A percentile compares a stretch with the other conserved stretches of the same genome.
Evolutionary conservation across 495 filamentous ascomycete genomes (phyloP).

Genomic region (Rostrohypoxylon terebratum): DNA sequence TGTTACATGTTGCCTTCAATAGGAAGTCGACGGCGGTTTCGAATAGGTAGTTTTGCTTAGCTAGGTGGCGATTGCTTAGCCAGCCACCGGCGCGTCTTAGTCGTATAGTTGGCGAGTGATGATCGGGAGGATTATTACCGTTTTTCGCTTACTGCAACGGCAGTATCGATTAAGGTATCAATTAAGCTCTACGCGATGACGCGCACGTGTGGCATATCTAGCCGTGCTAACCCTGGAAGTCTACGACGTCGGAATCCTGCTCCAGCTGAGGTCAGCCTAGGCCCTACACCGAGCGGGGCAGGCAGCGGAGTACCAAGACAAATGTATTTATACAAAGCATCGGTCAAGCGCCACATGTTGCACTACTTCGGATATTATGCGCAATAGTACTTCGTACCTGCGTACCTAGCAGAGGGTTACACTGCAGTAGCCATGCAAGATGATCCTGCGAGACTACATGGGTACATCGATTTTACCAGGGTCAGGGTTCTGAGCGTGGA

Average conservation of each 20-base stretch:
- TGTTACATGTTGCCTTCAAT: neutral
- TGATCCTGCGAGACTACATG: neutral
- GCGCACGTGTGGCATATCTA: neutral
- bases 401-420: neutral
- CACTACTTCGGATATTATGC: neutral
- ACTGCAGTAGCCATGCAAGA: neutral
- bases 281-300: neutral
- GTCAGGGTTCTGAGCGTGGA: too few relatives aligned
- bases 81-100: neutral
- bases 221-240: neutral
- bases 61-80: neutral
- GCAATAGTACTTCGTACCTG: too few relatives aligned
- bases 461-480: neutral
- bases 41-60: neutral
- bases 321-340: neutral
- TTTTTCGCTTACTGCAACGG: constrained; percentile 10
- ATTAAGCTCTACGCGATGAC: neutral
- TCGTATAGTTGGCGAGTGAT: neutral
- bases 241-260: neutral
- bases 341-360: neutral
- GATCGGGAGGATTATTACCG: neutral
- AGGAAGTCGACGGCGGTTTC: neutral
- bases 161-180: neutral
- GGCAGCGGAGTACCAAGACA: neutral
- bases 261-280: neutral